These are phyloP conservation scores for Kluyveromyces aestuarii DNA, from an alignment of 805 yeast species.

Conservation along the genomic window DNA sequence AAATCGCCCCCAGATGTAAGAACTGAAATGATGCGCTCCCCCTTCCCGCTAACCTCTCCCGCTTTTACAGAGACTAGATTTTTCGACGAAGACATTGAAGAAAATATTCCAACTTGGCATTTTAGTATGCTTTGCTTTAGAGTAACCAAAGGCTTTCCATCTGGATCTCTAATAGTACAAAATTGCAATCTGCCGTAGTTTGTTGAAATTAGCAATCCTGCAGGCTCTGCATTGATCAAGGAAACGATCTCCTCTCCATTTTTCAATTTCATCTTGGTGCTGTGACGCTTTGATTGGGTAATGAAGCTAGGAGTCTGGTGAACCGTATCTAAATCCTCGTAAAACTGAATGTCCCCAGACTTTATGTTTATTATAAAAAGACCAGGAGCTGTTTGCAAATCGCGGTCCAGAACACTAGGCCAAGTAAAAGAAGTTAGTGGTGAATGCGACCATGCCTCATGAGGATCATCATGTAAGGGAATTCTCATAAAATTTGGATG, in stretches of 20 bases:
- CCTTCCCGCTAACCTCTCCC: conserved; percentile 44
- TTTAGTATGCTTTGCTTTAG: conserved; percentile 22
- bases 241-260: conserved; percentile 44
- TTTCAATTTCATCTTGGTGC: conserved; percentile 15
- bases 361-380: conserved; percentile 52
- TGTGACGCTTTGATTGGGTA: conserved; percentile 21
- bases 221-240: conserved; percentile 57
- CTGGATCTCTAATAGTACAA: conserved; percentile 53
- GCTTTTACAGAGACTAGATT: conserved; percentile 50
- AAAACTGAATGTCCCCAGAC: conserved; percentile 54
- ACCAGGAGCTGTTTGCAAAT: conserved; percentile 34
- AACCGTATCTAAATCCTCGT: conserved; percentile 54
- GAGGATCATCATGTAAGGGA: conserved; percentile 19
- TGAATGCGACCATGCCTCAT: conserved; percentile 9
- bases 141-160: conserved; percentile 45
- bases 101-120: conserved; percentile 30
- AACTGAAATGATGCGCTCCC: conserved; percentile 35
- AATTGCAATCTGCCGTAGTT: conserved; percentile 57
- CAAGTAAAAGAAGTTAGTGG: conserved; percentile 23
- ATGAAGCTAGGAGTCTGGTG: conserved; percentile 21
- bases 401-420: conserved; percentile 23
- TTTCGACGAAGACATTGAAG: conserved; percentile 22
- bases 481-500: conserved; percentile 34
- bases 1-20: conserved; percentile 38
- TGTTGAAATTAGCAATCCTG: conserved; percentile 66